Base-by-base conservation (phyloP, 2,329 filamentous ascomycete genomes). In the Chaetomiaceae sp. region DNA sequence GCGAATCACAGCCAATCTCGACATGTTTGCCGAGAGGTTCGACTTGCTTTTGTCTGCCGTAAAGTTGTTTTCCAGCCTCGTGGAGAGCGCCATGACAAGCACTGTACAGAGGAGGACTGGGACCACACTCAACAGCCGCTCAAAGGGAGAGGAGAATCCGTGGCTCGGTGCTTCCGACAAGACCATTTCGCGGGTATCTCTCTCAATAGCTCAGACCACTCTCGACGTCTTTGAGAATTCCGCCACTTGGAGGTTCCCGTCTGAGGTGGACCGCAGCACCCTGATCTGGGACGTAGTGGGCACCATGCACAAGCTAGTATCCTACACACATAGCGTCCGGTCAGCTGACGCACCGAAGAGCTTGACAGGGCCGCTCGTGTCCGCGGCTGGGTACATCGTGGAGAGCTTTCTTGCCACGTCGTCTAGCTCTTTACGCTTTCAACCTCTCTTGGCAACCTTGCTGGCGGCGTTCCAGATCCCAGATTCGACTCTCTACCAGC, bases 171-270 rank as follows among this genome's bases (percentile, higher is more conserved):
- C 89, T 29, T 87, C 90, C 5, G 87, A 95, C 60, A 86, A 90
- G 65, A 80, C 87, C 34, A 80, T 95, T 61, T 80, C 82, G 40
- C 82, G 81, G 43, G 84, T 91, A 16, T 75, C 90, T 34, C 74
- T 86, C 41, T 84, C 85, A 4, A 87, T 92, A 62, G 85, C 86
- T 6, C 84, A 87, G 60, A 85, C 85, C 2, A 78, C 89, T 58
- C 79, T 95, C 21, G 90, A 95, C 64, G 81, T 95, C 6, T 86
- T 95, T 61, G 90, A 95, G 71, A 94, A 87, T 67, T 88, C 87
- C 33, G 81, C 84, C 27, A 90, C 85, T 5, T 99, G 92, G 94
- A 86, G 85, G 60, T 96, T 95, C 66, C 76, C 80, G 6, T 77
- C 80, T 1, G 77, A 82, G 10, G 74, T 84, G 23, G 85, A 91